phyloP scores from a whole-genome alignment of 2,329 filamentous ascomycete species.

The Verticillium nubilum region DNA sequence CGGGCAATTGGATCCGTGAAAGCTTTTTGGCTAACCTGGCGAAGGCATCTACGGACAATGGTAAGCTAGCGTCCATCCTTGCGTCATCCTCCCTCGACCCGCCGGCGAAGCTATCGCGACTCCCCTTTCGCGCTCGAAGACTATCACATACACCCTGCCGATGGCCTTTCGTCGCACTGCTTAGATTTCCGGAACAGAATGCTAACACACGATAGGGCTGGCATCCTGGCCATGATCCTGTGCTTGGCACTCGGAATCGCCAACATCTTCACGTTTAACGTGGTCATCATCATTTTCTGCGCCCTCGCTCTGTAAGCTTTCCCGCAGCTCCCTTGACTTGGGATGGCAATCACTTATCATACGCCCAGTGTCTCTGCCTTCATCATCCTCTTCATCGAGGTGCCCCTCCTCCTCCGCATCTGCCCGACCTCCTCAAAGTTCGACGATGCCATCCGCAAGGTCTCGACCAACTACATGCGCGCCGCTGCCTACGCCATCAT shows the following conservation, averaged over 20 bases:
- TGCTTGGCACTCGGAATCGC: constrained; percentile 65
- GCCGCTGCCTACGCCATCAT: constrained; percentile 79
- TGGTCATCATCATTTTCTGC: constrained; percentile 44
- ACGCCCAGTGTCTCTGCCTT: constrained; percentile 59
- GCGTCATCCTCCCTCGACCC: not conserved
- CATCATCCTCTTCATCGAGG: constrained; percentile 78
- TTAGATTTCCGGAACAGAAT: not conserved
- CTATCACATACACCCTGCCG: not conserved
- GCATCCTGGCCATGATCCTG: constrained; percentile 65
- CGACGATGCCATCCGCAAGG: constrained; percentile 81
- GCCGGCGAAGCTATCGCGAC: not conserved
- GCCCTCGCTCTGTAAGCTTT: constrained; percentile 47
- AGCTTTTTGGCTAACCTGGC: constrained; percentile 23
- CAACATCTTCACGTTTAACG: constrained; percentile 55
- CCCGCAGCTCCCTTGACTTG: not conserved
- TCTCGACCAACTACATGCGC: constrained; percentile 97
- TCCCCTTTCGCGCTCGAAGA: not conserved
- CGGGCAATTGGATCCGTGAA: constrained; percentile 5
- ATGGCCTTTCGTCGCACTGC: not conserved
- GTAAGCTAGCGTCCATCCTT: constrained; percentile 38
- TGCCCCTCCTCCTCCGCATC: constrained; percentile 92
- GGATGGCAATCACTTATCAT: not conserved
- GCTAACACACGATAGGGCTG: constrained; percentile 45
- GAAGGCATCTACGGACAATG: constrained; percentile 72
- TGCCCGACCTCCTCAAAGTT: constrained; percentile 91